Percentiles rank a stretch among this genome's conserved stretches.
Conservation (phyloP, 768 basidiomycete species). For the Hericium rajendrae region DNA sequence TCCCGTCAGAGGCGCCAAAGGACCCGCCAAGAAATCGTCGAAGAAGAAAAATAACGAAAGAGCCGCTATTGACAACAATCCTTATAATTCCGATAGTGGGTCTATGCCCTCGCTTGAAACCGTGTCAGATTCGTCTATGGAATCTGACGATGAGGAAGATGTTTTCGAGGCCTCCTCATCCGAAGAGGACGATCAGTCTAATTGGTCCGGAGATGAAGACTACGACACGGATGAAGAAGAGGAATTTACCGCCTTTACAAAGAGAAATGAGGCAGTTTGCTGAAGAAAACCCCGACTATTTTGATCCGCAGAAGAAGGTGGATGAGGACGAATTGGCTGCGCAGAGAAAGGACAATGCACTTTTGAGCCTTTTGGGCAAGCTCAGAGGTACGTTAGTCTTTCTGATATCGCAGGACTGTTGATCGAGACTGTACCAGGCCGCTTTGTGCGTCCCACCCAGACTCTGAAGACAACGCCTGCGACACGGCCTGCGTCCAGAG, state of each 20-base stretch:
- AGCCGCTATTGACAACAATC: conserved; percentile 40
- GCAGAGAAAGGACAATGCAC: conserved; percentile 61
- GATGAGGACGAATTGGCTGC: conserved; percentile 33
- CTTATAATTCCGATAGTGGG: conserved; percentile 30
- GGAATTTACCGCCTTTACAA: conserved; percentile 44
- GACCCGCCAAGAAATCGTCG: background rate
- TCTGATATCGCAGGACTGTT: background rate
- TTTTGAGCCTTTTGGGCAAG: conserved; percentile 66
- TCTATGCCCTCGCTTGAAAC: conserved; percentile 65
- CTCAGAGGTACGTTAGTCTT: conserved; percentile 46
- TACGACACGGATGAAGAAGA: conserved; percentile 68
- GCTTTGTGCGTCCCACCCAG: conserved; percentile 46
- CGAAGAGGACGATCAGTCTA: conserved; percentile 20
- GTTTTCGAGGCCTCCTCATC: too few relatives aligned
- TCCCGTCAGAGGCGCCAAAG: conserved; percentile 15
- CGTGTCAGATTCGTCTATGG: conserved; percentile 50
- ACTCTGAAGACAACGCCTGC: conserved; percentile 31
- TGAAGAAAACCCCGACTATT: conserved; percentile 44
- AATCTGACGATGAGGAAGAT: conserved; percentile 29
- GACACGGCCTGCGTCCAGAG: background rate
- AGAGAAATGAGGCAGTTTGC: conserved; percentile 62
- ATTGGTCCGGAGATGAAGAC: conserved; percentile 31
- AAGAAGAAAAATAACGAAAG: conserved; percentile 26
- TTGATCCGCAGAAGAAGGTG: conserved; percentile 35
- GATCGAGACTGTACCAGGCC: conserved; percentile 32